Evolutionary conservation across 2,329 filamentous ascomycete genomes (phyloP), one percentile per base, ranked within the genome.

Genomic region (Thermothelomyces thermophilus): DNA sequence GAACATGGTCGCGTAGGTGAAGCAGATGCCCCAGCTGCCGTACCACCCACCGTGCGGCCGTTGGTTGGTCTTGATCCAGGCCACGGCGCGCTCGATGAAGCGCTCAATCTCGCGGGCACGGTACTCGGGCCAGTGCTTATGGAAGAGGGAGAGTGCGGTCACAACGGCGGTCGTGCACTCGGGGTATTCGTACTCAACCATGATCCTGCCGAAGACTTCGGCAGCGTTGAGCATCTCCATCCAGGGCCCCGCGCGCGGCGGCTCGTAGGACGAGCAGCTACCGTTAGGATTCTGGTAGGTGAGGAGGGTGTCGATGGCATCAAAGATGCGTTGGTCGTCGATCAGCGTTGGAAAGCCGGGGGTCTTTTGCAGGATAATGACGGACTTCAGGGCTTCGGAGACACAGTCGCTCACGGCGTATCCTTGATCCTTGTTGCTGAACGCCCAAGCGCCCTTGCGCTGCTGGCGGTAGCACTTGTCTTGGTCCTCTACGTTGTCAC

Each of bases 161-260:
- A 98, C 86, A 26, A 90, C 89, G 1, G 93, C 90, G 2, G 93
- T 97, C 0, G 93, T 98, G 72, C 93, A 98, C 68, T 98, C 93
- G 0, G 91, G 90, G 63, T 98, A 97, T 66, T 95, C 89, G 66
- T 98, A 98, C 64, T 97, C 91, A 47, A 98, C 85, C 93, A 98
- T 98, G 70, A 98, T 98, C 17, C 84, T 80, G 13, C 89, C 90
- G 66, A 98, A 98, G 0, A 98, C 90, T 66, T 98, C 93, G 1
- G 93, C 93, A 0, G 91, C 91, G 62, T 98, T 98, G 37, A 98
- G 78, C 65, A 83, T 76, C 67, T 98, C 93, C 58, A 97, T 67
- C 58, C 79, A 80, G 58, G 86, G 76, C 9, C 87, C 85, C 2
- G 86, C 91, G 22, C 93, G 82, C 1, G 84, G 85, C 1, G 80